A percentile compares a stretch with the other conserved stretches of the same genome.
phyloP scores from a whole-genome alignment of 2,329 filamentous ascomycete genomes.

The Epichloe scottii region DNA sequence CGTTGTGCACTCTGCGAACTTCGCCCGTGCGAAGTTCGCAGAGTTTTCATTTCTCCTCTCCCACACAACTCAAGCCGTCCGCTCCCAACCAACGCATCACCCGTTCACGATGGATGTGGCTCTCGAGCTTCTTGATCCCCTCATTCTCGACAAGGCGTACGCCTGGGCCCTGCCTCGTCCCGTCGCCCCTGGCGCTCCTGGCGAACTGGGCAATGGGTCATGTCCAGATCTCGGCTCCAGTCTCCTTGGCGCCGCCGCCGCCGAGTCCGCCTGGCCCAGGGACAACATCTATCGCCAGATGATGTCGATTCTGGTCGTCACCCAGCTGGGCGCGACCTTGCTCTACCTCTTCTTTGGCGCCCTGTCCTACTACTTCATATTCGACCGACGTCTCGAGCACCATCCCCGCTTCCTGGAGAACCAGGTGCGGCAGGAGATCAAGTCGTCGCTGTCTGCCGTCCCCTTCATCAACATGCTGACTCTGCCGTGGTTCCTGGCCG shows the following conservation, averaged over 20 bases:
- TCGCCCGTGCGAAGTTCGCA: no score
- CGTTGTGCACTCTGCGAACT: no score
- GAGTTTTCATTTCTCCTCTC: no score
- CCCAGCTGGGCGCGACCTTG: constrained; percentile 24
- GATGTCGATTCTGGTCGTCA: constrained; percentile 25
- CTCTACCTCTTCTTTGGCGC: constrained; percentile 56
- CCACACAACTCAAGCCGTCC: background rate
- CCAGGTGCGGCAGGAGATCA: constrained; percentile 32
- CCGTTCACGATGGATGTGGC: constrained; percentile 22
- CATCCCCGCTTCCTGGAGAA: constrained; percentile 36
- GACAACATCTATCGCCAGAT: constrained; percentile 28
- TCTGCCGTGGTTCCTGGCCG: constrained; percentile 31
- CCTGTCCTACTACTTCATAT: constrained; percentile 60
- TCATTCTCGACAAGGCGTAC: constrained; percentile 28
- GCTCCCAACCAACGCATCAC: background rate
- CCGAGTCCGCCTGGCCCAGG: constrained; percentile 22
- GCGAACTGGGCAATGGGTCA: constrained; percentile 6
- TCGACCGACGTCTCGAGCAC: constrained; percentile 31
- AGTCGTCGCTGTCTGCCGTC: constrained; percentile 28
- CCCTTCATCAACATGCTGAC: constrained; percentile 33
- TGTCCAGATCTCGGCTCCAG: constrained; percentile 5
- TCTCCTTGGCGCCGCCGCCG: background rate
- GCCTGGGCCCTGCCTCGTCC: constrained; percentile 23
- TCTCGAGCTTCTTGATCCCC: constrained; percentile 28
- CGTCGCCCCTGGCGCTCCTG: background rate